These are phyloP conservation scores for Didymella segeticola DNA, from an alignment of 2,329 filamentous ascomycete species.

Conservation along the genomic window DNA sequence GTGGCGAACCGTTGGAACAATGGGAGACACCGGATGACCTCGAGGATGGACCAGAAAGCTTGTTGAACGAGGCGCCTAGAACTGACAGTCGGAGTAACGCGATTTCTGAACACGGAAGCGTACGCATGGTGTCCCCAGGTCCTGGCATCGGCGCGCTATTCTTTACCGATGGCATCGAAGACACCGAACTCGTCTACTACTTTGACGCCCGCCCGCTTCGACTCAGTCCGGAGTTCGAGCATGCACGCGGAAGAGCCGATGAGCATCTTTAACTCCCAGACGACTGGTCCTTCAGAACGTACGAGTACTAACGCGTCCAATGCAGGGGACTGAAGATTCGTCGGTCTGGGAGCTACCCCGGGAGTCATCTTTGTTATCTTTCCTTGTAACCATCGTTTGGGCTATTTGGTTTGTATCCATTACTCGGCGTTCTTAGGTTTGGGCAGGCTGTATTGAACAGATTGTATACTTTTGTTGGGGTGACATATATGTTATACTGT, in stretches of 20 bases:
- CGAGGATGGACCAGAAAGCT: constrained; percentile 3
- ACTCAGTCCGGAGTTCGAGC: constrained; percentile 38
- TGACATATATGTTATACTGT: neutral
- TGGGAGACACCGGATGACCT: neutral
- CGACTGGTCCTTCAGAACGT: neutral
- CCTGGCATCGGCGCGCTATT: constrained; percentile 30
- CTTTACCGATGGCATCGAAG: constrained; percentile 1
- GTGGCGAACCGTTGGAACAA: neutral
- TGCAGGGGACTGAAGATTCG: too few relatives aligned
- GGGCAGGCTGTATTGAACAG: neutral
- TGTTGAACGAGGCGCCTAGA: constrained; percentile 1
- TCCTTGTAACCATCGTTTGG: neutral
- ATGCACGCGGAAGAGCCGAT: constrained; percentile 30
- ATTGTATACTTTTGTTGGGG: neutral
- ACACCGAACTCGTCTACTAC: constrained; percentile 23
- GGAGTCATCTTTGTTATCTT: too few relatives aligned
- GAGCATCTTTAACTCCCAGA: constrained; percentile 3
- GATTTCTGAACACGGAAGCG: constrained; percentile 14
- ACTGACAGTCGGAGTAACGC: constrained; percentile 15
- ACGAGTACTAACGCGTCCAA: neutral
- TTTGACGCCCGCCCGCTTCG: constrained; percentile 35
- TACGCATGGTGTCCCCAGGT: constrained; percentile 29
- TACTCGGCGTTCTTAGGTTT: neutral
- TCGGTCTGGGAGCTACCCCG: too few relatives aligned
- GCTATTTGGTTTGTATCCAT: neutral